These are phyloP conservation scores for Elongisporangium prolatum DNA, from an alignment of 352 stramenopile species.

Conservation along the genomic window DNA sequence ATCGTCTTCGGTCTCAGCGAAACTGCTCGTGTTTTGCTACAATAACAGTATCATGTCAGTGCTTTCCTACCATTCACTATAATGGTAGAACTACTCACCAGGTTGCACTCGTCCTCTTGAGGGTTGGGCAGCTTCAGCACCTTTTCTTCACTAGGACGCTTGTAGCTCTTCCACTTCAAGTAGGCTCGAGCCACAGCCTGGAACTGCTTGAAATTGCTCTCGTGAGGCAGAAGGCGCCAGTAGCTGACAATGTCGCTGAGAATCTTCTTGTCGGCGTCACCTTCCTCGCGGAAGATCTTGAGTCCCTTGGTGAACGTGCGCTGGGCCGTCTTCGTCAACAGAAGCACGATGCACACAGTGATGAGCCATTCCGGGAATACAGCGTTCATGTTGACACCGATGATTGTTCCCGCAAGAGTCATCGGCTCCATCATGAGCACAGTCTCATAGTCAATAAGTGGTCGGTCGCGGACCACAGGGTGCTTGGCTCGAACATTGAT, in stretches of 20 bases:
- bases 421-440: constrained; percentile 85
- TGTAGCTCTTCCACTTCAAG: constrained; percentile 72
- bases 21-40: constrained; percentile 21
- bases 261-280: constrained; percentile 36
- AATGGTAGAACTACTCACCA: constrained; percentile 17
- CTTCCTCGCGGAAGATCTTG: constrained; percentile 67
- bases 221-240: constrained; percentile 60
- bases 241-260: constrained; percentile 48
- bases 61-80: constrained; percentile 17
- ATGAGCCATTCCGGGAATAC: constrained; percentile 83
- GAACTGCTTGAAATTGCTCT: constrained; percentile 73
- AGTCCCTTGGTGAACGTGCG: constrained; percentile 67
- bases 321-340: constrained; percentile 64
- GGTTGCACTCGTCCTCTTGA: constrained; percentile 26
- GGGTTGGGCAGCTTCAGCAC: constrained; percentile 35
- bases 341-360: constrained; percentile 67
- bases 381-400: constrained; percentile 83
- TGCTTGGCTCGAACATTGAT: constrained; percentile 64
- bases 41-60: constrained; percentile 10
- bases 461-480: constrained; percentile 48
- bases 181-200: constrained; percentile 56
- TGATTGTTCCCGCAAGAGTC: constrained; percentile 82
- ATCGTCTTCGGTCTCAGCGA: constrained; percentile 16
- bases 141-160: constrained; percentile 22
- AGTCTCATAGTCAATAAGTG: constrained; percentile 82